A percentile compares a stretch with the other conserved stretches of the same genome.
Evolutionary conservation across 2,329 filamentous ascomycete genomes (phyloP).

Genomic region (Grosmannia serpens): DNA sequence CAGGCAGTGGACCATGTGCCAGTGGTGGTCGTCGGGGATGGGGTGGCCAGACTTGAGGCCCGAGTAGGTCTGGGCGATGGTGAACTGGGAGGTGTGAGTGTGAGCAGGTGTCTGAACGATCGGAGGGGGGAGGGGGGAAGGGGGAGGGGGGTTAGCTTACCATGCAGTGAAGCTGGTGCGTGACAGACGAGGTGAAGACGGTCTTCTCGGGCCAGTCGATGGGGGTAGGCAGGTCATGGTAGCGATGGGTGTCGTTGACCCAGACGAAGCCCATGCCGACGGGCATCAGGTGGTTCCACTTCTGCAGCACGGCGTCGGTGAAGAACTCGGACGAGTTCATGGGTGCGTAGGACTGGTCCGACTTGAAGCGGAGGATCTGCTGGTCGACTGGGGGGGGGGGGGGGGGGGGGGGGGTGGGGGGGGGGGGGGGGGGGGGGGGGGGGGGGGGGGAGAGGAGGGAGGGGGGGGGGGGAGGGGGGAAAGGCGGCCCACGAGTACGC

Average conservation of each 20-base stretch:
- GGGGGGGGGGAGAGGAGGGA: too few relatives aligned
- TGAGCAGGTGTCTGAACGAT: too few relatives aligned
- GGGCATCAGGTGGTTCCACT: slow-evolving; percentile 26
- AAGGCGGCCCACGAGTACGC: too few relatives aligned
- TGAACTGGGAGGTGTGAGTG: slow-evolving; percentile 10
- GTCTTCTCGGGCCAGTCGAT: slow-evolving; percentile 23
- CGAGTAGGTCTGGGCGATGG: slow-evolving; percentile 32
- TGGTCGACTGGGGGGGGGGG: slow-evolving; percentile 21
- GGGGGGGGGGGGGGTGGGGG: too few relatives aligned
- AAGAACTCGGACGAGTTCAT: slow-evolving; percentile 26
- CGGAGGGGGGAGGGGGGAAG: background rate
- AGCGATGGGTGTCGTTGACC: slow-evolving; percentile 23
- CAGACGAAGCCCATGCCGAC: slow-evolving; percentile 25
- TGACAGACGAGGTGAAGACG: slow-evolving; percentile 25
- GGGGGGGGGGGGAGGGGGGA: too few relatives aligned
- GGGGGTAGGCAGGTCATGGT: slow-evolving; percentile 24
- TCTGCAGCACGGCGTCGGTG: slow-evolving; percentile 19
- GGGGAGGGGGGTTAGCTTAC: background rate
- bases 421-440: too few relatives aligned
- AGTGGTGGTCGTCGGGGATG: slow-evolving; percentile 31
- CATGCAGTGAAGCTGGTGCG: slow-evolving; percentile 25
- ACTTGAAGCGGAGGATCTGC: slow-evolving; percentile 21
- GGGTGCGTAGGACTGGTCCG: slow-evolving; percentile 23
- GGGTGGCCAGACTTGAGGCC: slow-evolving; percentile 26
- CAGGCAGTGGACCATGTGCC: slow-evolving; percentile 38